These are phyloP conservation scores for Monilinia polystroma DNA, from an alignment of 2,329 filamentous ascomycete genomes.

Conservation along the genomic window DNA sequence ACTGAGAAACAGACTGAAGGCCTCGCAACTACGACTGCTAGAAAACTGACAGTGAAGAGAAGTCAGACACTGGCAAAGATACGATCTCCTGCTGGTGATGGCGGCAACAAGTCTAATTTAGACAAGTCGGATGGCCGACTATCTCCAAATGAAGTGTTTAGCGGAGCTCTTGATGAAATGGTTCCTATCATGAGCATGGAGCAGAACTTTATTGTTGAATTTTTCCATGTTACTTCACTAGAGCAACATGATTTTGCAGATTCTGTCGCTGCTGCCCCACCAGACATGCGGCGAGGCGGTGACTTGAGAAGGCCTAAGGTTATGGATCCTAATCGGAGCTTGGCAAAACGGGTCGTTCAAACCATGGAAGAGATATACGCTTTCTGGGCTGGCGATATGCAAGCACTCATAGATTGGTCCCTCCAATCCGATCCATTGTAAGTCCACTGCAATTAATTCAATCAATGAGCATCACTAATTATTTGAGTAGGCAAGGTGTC, in stretches of 20 bases:
- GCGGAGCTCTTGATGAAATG: constrained; percentile 76
- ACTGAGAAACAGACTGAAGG: constrained; percentile 82
- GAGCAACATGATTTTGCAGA: constrained; percentile 82
- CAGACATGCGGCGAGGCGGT: constrained; percentile 66
- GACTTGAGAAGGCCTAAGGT: constrained; percentile 73
- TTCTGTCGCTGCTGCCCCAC: constrained; percentile 63
- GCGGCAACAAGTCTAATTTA: constrained; percentile 48
- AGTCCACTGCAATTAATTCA: constrained; percentile 43
- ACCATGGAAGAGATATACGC: constrained; percentile 87
- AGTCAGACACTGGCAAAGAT: constrained; percentile 83
- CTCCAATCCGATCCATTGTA: constrained; percentile 77
- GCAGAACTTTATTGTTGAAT: constrained; percentile 95
- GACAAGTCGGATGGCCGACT: constrained; percentile 67
- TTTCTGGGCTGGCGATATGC: constrained; percentile 76
- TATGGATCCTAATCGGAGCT: constrained; percentile 83
- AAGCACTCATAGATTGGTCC: constrained; percentile 80
- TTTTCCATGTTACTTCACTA: constrained; percentile 90
- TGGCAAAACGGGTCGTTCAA: constrained; percentile 80
- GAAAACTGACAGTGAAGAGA: constrained; percentile 90
- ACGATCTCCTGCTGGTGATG: constrained; percentile 66
- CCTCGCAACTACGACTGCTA: constrained; percentile 66
- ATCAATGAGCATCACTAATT: constrained; percentile 28
- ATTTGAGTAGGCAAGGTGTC: constrained; percentile 69
- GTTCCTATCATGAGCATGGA: constrained; percentile 84
- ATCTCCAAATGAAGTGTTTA: constrained; percentile 78